Percentiles rank a stretch among this genome's conserved stretches.
Conservation (phyloP, 805 yeast species). For the Myxozyma neotropica region DNA sequence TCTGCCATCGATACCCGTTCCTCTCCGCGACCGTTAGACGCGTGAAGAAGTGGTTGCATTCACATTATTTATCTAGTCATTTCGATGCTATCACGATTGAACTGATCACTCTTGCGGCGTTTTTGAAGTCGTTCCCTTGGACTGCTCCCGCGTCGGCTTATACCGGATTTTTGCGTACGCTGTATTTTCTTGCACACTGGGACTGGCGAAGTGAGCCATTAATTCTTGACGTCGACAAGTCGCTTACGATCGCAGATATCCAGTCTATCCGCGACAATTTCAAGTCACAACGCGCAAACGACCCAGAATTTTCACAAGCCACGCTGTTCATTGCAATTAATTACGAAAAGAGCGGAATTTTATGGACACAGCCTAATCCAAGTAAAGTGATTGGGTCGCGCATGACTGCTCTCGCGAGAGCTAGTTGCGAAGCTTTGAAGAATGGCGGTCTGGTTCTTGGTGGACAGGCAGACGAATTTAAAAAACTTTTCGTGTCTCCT, state of each 20-base stretch:
- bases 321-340: conserved; percentile 84
- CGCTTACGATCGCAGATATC: conserved; percentile 34
- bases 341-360: conserved; percentile 80
- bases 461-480: conserved; percentile 1
- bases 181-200: conserved; percentile 78
- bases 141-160: conserved; percentile 75
- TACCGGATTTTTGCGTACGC: conserved; percentile 75
- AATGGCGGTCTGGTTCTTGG: conserved; percentile 31
- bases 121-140: conserved; percentile 87
- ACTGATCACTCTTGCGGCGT: conserved; percentile 76
- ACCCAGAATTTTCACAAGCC: conserved; percentile 76
- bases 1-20: conserved; percentile 70
- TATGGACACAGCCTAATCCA: conserved; percentile 70
- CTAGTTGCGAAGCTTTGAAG: conserved; percentile 56
- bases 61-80: conserved; percentile 73
- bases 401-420: conserved; percentile 82
- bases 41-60: conserved; percentile 86
- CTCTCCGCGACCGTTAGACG: conserved; percentile 80
- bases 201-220: conserved; percentile 92
- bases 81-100: conserved; percentile 80
- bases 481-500: conserved; percentile 71
- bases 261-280: conserved; percentile 55
- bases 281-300: conserved; percentile 66
- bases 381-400: conserved; percentile 81
- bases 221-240: conserved; percentile 66